Percentiles rank a stretch among this genome's conserved stretches.
Evolutionary conservation across 2,329 filamentous ascomycete genomes (phyloP).

Genomic region (Colletotrichum incanum): DNA sequence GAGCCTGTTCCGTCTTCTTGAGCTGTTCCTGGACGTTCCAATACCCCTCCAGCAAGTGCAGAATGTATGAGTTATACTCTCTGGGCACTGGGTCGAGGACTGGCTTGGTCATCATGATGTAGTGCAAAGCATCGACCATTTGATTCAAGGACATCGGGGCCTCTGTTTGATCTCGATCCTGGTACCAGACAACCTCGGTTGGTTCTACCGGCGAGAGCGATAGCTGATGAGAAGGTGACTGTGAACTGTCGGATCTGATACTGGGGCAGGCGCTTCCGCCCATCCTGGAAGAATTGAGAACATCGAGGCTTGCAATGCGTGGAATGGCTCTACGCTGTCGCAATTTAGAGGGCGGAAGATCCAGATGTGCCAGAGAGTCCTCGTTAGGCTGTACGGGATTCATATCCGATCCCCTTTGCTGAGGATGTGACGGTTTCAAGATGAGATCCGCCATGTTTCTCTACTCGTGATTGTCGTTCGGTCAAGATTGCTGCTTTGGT

Average conservation of each 20-base stretch:
- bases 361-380: neutral
- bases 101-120: slow-evolving; percentile 57
- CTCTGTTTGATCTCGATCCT: slow-evolving; percentile 49
- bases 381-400: neutral
- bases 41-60: slow-evolving; percentile 57
- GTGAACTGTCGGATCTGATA: slow-evolving; percentile 21
- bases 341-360: neutral
- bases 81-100: slow-evolving; percentile 55
- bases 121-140: slow-evolving; percentile 62
- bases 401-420: slow-evolving; percentile 9
- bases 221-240: neutral
- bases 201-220: slow-evolving; percentile 3
- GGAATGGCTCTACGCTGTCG: slow-evolving; percentile 18
- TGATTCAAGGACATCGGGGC: slow-evolving; percentile 61
- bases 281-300: slow-evolving; percentile 6
- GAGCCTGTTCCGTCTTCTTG: slow-evolving; percentile 33
- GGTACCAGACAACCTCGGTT: slow-evolving; percentile 13
- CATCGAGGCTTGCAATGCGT: slow-evolving; percentile 29
- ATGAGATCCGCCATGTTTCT: slow-evolving; percentile 1
- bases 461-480: neutral
- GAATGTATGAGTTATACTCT: slow-evolving; percentile 60
- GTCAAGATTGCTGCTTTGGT: neutral
- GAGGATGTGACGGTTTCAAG: neutral
- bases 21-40: slow-evolving; percentile 48
- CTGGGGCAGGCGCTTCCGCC: slow-evolving; percentile 7